These are phyloP conservation scores for Polysphondylium violaceum DNA, from an alignment of 78 protist species.

Conservation along the genomic window DNA sequence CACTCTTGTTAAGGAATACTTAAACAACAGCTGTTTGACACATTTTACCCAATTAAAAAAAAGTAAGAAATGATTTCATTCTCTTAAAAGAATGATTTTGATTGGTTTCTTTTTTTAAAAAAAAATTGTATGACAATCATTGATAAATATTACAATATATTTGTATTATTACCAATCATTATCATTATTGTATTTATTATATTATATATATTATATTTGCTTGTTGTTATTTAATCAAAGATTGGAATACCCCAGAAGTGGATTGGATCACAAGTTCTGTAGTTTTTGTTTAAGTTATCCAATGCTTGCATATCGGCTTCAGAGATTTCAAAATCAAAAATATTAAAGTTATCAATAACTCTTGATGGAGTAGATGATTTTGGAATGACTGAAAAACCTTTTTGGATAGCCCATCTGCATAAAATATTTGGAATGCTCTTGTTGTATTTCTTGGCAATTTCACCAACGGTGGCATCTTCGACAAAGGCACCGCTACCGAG, in stretches of 20 bases:
- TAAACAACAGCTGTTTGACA: no score
- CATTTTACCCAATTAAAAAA: no score
- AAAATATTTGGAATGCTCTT: conserved; percentile 79
- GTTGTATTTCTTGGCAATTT: conserved; percentile 72
- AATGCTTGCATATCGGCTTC: conserved; percentile 53
- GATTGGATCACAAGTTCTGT: conserved; percentile 52
- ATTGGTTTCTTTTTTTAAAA: no score
- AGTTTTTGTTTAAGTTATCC: conserved; percentile 6
- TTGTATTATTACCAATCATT: no score
- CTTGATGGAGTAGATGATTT: conserved; percentile 40
- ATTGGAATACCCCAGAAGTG: conserved; percentile 42
- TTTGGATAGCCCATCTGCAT: conserved; percentile 25
- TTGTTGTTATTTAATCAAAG: conserved; percentile 21
- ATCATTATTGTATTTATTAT: no score
- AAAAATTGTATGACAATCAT: no score
- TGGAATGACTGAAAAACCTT: conserved; percentile 70
- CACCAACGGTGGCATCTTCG: conserved; percentile 34
- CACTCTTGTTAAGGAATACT: no score
- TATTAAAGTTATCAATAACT: conserved; percentile 43
- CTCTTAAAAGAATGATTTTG: no score
- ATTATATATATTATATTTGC: no score
- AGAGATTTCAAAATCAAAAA: conserved; percentile 59
- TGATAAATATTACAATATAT: no score
- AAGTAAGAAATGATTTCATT: no score
- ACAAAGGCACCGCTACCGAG: conserved; percentile 77